A percentile compares a stretch with the other conserved stretches of the same genome.
Evolutionary conservation across 345 rosid genomes (phyloP).

Genomic region (Eucalyptus virginea): DNA sequence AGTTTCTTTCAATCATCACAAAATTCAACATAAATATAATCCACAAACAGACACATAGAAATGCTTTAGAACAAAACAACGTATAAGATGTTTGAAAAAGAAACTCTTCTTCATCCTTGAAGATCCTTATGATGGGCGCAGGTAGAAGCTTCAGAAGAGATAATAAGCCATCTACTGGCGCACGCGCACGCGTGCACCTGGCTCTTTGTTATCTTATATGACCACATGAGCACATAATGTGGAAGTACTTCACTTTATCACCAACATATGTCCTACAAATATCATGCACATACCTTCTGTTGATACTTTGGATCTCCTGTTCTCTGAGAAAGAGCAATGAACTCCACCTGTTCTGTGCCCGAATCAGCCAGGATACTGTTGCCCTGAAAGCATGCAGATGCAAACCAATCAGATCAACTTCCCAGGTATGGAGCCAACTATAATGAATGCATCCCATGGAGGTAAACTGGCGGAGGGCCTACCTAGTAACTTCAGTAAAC

Average conservation of each 20-base stretch:
- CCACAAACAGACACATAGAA: not conserved
- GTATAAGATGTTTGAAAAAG: not conserved
- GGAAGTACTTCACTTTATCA: not conserved
- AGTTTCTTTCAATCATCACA: not conserved
- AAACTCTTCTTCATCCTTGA: not conserved
- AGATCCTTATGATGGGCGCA: not conserved
- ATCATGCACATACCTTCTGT: slow-evolving; percentile 45
- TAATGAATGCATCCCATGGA: not conserved
- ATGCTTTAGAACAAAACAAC: not conserved
- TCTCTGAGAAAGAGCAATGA: slow-evolving; percentile 96
- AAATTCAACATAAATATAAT: not conserved
- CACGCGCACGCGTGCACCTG: not conserved
- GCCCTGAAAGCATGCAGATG: slow-evolving; percentile 34
- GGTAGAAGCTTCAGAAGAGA: not conserved
- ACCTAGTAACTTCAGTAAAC: not conserved
- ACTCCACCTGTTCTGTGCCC: slow-evolving; percentile 95
- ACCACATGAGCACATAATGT: not conserved
- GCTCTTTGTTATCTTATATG: not conserved
- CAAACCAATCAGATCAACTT: not conserved
- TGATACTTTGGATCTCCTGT: slow-evolving; percentile 92
- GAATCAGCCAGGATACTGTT: slow-evolving; percentile 95
- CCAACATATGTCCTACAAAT: not conserved
- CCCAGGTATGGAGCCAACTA: not conserved
- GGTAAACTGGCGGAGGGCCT: not conserved
- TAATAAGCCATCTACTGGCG: not conserved